Evolutionary conservation across 2,329 filamentous ascomycete genomes (phyloP), one percentile per base, ranked within the genome.

Genomic region (Alternaria sp.): DNA sequence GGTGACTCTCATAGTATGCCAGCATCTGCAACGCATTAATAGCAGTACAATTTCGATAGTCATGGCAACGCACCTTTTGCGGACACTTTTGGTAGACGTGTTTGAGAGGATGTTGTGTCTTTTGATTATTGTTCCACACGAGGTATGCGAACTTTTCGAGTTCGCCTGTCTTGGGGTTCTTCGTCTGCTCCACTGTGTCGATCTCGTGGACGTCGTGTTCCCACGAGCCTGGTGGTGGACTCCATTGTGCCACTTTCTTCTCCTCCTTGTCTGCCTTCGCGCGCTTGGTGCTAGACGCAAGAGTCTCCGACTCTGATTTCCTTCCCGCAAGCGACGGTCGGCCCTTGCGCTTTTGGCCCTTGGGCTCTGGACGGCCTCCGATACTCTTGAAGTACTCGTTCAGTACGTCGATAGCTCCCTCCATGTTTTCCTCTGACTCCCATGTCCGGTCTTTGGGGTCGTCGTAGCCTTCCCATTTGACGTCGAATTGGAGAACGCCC

Each of bases 391-490:
- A 86, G 73, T 94, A 94, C 10, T 87, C 86, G 5, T 86, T 79
- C 0, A 94, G 82, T 1, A 91, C 83, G 12, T 89, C 82, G 25
- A 66, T 58, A 2, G 82, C 82, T 18, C 78, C 78, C 9, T 64
- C 51, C 73, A 92, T 81, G 68, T 93, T 94, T 11, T 88, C 87
- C 69, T 92, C 89, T 0, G 90, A 89, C 74, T 95, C 92, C 92
- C 91, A 94, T 0, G 92, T 95, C 71, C 87, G 80, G 67, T 95
- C 92, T 0, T 81, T 77, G 63, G 89, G 87, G 63, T 89, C 86
- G 0, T 91, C 87, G 63, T 90, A 95, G 3, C 92, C 92, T 65
- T 92, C 87, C 92, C 92, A 95, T 71, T 94, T 93, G 36, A 95
- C 90, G 53, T 90, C 84, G 72, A 90, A 93, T 48, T 84, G 83